Base-by-base conservation (phyloP, 225 moss, liverwort and hornwort species). In the Polytrichum commune region DNA sequence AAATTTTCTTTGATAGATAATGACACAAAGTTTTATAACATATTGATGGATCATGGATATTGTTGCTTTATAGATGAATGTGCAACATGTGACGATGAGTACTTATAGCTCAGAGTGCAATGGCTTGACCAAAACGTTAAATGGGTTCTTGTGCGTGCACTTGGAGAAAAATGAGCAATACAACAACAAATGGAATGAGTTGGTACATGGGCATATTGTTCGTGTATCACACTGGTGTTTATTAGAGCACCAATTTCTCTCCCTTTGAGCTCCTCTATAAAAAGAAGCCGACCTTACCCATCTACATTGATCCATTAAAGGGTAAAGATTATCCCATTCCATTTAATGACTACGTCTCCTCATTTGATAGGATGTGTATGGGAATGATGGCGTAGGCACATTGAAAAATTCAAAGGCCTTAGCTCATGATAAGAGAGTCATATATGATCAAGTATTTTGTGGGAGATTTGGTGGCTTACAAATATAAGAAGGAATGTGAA, bases 131-230 rank as follows among this genome's bases (percentile, higher is more conserved):
- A 4, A 62, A 24, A 62, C 30, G 10, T 33, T 65, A 32, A 65
- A 65, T 7, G 4, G 0, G 18, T 32, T 30, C 6, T 5, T 65
- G 4, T 33, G 30, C 8, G 0, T 3, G n/a, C 28, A 18, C 18
- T 22, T 65, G 28, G n/a, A 65, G 16, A 65, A 65, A 23, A 65
- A 65, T 4, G 65, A 30, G n/a, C 0, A 16, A 9, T 65, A 65
- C 19, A 30, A 65, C 30, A 18, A 29, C 30, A 13, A 0, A 32
- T 65, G 65, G 65, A 27, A 32, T 22, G 8, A 65, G 30, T 28
- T 65, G 65, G 30, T 65, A 29, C 65, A 33, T 32, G 65, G 65
- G 65, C 18, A 65, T 65, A 27, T n/a, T 65, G 16, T 65, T 65
- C 30, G 2, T 19, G 16, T 29, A 65, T 32, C 30, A 30, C 8